Evolutionary conservation across 345 rosid genomes (phyloP).

Genomic region (Moricandia moricandioides): DNA sequence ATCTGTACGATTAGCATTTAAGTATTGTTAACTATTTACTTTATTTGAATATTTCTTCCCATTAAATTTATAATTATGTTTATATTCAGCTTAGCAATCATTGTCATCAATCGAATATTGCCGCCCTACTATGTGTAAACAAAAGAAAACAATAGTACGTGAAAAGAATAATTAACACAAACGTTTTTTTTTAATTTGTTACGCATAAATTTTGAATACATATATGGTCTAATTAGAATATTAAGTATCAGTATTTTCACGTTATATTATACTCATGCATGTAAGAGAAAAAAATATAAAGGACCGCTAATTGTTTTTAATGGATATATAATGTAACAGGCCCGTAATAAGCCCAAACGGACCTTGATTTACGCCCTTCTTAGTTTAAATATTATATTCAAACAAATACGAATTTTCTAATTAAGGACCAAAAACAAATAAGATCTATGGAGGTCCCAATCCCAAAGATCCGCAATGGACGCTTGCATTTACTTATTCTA

Average conservation of each 20-base stretch:
- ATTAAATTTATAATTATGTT: constrained; percentile 46
- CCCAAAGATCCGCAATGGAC: constrained; percentile 33
- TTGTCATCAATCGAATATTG: constrained; percentile 35
- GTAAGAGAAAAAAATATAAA: background rate
- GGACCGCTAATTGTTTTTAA: background rate
- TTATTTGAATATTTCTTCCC: constrained; percentile 25
- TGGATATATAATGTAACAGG: background rate
- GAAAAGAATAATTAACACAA: background rate
- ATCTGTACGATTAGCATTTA: constrained; percentile 55
- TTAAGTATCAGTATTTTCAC: background rate
- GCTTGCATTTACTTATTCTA: constrained; percentile 18
- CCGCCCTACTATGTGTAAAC: constrained; percentile 24
- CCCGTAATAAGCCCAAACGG: background rate
- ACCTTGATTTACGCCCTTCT: background rate
- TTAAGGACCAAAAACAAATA: constrained; percentile 19
- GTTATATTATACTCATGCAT: background rate
- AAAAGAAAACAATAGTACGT: constrained; percentile 3
- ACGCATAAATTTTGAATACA: background rate
- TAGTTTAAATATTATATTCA: background rate
- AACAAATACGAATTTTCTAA: constrained; percentile 10
- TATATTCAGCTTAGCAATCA: constrained; percentile 61
- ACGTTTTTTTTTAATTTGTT: background rate
- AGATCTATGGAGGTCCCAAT: constrained; percentile 33
- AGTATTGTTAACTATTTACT: constrained; percentile 31
- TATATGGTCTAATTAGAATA: background rate